Evolutionary conservation across 208 protist species (phyloP), one percentile per base, ranked within the genome.

Genomic region (Kentomonas sorsogonicus): DNA sequence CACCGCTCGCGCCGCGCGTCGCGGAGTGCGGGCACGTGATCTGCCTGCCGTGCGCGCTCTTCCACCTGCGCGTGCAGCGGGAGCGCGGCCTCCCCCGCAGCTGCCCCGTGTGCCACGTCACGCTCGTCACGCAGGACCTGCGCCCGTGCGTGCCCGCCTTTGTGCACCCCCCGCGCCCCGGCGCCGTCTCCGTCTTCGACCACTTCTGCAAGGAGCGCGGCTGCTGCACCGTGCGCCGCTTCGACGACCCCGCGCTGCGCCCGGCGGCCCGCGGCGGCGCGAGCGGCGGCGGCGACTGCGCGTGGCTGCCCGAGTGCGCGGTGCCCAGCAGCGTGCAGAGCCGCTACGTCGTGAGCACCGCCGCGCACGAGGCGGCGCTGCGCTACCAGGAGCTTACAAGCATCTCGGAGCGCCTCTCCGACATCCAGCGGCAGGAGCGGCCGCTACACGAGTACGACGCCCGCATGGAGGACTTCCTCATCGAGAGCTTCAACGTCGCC

Each of bases 21-120:
- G 88, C 83, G n/a, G 74, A 86, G 66, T 94, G 87, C 59, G 87
- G 87, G 3, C 87, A 94, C 67, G 59, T 79, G 15, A 90, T 86
- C 66, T 94, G 87, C 45, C 64, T 91, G 20, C 64, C 84, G 1
- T 94, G 87, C 59, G 70, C 89, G 31, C 60, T 90, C 27, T 81
- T 86, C 51, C 84, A 90, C 72, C 52, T 94, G 18, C 60, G 63
- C 26, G 53, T 55, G 26, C 68, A 69, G 53, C 74, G 74, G 53
- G 63, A 51, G 13, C 68, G 74, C 34, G 67, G 69, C 26, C 63
- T 74, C 50, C 80, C 69, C 55, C 66, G 83, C 16, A 76, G 52
- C 27, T 94, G 87, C 63, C 83, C 87, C 10, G 83, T 94, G 48
- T 94, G 87, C 40, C 69, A 89, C 47, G 67, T 63, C 43, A 66